Conservation (phyloP, 345 rosid species). For the Jatropha curcas region DNA sequence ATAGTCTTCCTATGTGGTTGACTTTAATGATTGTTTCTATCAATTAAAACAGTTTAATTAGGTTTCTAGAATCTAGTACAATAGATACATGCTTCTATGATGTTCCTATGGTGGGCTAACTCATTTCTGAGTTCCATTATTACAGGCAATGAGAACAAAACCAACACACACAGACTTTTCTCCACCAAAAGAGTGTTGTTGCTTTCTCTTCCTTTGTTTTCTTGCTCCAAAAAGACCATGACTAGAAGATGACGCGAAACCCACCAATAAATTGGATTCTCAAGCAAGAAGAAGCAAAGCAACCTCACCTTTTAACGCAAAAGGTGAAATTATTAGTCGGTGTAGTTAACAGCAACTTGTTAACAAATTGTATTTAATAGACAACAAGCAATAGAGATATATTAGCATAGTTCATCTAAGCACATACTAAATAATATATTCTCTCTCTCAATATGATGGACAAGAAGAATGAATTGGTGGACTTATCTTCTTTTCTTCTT, state of each 20-base stretch:
- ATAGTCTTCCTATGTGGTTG: constrained; percentile 32
- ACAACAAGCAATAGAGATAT: not conserved
- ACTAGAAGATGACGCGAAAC: constrained; percentile 34
- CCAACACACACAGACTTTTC: not conserved
- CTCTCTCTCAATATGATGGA: too few relatives aligned
- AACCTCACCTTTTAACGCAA: constrained; percentile 21
- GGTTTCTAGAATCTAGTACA: not conserved
- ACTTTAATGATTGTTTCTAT: constrained; percentile 33
- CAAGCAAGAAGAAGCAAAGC: constrained; percentile 27
- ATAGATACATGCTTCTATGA: not conserved
- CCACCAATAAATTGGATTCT: constrained; percentile 34
- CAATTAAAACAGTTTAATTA: not conserved
- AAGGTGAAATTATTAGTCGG: constrained; percentile 9
- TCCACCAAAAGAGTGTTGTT: not conserved
- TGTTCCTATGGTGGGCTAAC: not conserved
- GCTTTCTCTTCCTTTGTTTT: not conserved
- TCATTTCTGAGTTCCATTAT: not conserved
- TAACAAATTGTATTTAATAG: constrained; percentile 9
- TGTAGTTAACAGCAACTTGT: constrained; percentile 16
- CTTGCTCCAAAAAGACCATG: not conserved
- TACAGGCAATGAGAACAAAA: not conserved
- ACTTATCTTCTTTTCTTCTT: constrained; percentile 44
- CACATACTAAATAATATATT: not conserved
- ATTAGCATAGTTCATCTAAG: not conserved
- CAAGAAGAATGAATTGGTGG: constrained; percentile 20